These are phyloP conservation scores for Nowakowskiella sp. DNA, from an alignment of 192 early-diverging fungal species.

Conservation along the genomic window DNA sequence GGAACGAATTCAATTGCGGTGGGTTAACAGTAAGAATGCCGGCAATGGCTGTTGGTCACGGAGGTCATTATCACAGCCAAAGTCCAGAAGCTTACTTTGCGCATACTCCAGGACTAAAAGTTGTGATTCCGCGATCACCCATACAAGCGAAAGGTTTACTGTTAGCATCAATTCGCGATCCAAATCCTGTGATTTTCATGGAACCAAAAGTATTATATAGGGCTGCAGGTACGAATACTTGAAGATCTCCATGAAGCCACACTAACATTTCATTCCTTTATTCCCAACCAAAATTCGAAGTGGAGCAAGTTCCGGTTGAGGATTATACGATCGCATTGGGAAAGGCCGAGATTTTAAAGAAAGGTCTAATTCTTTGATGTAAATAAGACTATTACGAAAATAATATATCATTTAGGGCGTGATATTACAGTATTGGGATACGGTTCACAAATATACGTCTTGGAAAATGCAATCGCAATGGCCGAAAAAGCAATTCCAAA, in stretches of 20 bases:
- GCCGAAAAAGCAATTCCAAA: slow-evolving; percentile 81
- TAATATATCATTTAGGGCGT: slow-evolving; percentile 43
- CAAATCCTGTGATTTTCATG: slow-evolving; percentile 90
- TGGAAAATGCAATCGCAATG: slow-evolving; percentile 83
- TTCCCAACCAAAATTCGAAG: slow-evolving; percentile 26
- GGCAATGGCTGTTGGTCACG: slow-evolving; percentile 90
- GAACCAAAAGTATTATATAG: slow-evolving; percentile 97
- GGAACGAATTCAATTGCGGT: slow-evolving; percentile 83
- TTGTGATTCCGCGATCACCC: slow-evolving; percentile 85
- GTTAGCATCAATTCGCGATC: slow-evolving; percentile 79
- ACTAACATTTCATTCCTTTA: slow-evolving; percentile 1
- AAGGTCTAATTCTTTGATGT: slow-evolving; percentile 22
- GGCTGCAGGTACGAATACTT: slow-evolving; percentile 54
- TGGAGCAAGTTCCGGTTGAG: slow-evolving; percentile 86
- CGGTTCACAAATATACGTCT: slow-evolving; percentile 87
- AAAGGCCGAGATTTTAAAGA: slow-evolving; percentile 82
- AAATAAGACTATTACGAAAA: background rate
- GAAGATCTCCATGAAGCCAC: background rate
- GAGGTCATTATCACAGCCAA: slow-evolving; percentile 94
- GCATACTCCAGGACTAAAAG: slow-evolving; percentile 86
- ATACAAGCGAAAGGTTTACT: slow-evolving; percentile 94
- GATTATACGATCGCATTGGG: slow-evolving; percentile 87
- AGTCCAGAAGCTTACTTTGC: slow-evolving; percentile 91
- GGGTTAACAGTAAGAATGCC: slow-evolving; percentile 88
- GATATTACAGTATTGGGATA: slow-evolving; percentile 88